Evolutionary conservation across 2,329 filamentous ascomycete species (phyloP).

Genomic region (Exophiala viscosa): DNA sequence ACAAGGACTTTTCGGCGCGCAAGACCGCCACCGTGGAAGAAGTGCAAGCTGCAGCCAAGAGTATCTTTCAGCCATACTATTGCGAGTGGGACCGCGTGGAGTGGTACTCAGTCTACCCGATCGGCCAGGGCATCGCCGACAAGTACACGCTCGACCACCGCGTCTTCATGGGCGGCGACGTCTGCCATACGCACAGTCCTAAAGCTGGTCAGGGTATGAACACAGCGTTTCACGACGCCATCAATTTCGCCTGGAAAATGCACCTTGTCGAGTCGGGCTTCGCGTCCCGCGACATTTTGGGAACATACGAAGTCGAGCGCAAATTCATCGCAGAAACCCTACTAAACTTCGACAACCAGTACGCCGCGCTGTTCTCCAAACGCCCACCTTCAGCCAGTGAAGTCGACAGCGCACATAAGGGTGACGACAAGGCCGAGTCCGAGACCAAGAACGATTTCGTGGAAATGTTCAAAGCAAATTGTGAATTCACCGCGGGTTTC

Average conservation of each 20-base stretch:
- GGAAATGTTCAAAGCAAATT: slow-evolving; percentile 83
- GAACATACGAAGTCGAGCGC: slow-evolving; percentile 83
- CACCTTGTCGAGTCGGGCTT: slow-evolving; percentile 84
- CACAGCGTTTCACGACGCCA: slow-evolving; percentile 60
- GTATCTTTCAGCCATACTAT: slow-evolving; percentile 58
- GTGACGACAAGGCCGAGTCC: slow-evolving; percentile 27
- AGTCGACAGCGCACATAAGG: slow-evolving; percentile 59
- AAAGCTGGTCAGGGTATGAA: slow-evolving; percentile 65
- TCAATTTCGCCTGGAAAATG: slow-evolving; percentile 95
- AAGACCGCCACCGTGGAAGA: slow-evolving; percentile 58
- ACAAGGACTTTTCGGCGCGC: slow-evolving; percentile 58
- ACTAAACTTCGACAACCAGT: slow-evolving; percentile 80
- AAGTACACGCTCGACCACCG: slow-evolving; percentile 62
- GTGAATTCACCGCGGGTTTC: slow-evolving; percentile 90
- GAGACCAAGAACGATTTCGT: slow-evolving; percentile 73
- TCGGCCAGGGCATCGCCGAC: slow-evolving; percentile 63
- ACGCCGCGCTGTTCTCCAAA: slow-evolving; percentile 84
- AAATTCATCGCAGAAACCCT: slow-evolving; percentile 80
- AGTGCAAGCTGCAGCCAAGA: slow-evolving; percentile 56
- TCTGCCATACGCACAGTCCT: slow-evolving; percentile 61
- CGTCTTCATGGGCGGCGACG: slow-evolving; percentile 64
- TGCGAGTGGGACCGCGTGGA: slow-evolving; percentile 63
- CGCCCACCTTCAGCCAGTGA: slow-evolving; percentile 69
- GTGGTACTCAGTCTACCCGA: slow-evolving; percentile 65
- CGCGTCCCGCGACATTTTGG: slow-evolving; percentile 68